Base-by-base conservation (phyloP, 1,284 basidiomycete species). In the Tremellales sp. region DNA sequence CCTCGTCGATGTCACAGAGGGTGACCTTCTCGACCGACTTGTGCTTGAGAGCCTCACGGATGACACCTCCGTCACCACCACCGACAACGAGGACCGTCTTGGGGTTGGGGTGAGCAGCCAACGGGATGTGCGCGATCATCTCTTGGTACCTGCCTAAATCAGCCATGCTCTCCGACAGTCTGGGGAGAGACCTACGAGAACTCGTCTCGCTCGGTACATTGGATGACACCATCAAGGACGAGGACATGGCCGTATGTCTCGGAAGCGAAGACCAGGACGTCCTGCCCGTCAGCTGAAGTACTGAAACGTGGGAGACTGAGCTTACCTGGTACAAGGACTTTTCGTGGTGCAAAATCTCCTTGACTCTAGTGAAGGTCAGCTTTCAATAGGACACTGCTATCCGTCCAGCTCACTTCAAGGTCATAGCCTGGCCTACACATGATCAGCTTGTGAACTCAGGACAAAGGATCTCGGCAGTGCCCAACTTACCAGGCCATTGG, bases 1-100 rank as follows among this genome's bases (percentile, higher is more conserved):
- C 86, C 81, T 97, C 94, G 74, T 99, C 94, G 70, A 99, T 98
- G 77, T 98, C 96, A 76, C 90, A 94, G 17, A 99, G 84, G 33
- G 94, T 88, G 63, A 96, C 93, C 65, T 91, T 78, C 75, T 97
- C 84, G 56, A 99, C 93, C 2, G 82, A 80, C 47, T 86, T 81
- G 76, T 98, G 93, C 80, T 96, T 97, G 73, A 98, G 82, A 29
- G 93, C 91, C 75, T 99, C 94, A 51, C 96, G 86, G 42, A 98
- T 89, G 58, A 98, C 94, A 65, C 92, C 92, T 48, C 91, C 91
- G 70, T 94, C 91, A 41, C 94, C 93, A 52, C 94, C 94, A 52
- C 94, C 94, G 55, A 99, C 94, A 50, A 98, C 92, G 33, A 98
- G 84, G 21, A 97, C 93, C 65, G 87, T 85, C 77, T 90, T 87